These are phyloP conservation scores for Monosporascus sp. DNA, from an alignment of 2,329 filamentous ascomycete species.

Conservation along the genomic window DNA sequence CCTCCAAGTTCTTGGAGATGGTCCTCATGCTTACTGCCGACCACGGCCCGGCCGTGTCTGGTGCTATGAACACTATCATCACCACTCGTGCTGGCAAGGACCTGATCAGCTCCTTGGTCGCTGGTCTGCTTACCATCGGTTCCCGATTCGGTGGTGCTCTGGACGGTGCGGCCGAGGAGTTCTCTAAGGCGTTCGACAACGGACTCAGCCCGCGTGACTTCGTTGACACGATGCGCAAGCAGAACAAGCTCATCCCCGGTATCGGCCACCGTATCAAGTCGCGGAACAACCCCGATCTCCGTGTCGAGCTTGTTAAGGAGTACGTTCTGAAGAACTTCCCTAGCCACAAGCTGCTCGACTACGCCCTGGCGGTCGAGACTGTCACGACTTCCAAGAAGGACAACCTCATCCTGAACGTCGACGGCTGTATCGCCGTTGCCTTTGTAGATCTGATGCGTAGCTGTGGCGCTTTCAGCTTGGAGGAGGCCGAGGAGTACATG, in stretches of 20 bases:
- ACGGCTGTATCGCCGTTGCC: conserved; percentile 96
- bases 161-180: conserved; percentile 96
- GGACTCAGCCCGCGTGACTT: conserved; percentile 97
- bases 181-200: conserved; percentile 97
- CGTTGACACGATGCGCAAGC: conserved; percentile 97
- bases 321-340: conserved; percentile 98
- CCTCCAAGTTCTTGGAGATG: conserved; percentile 99
- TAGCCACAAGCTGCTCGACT: conserved; percentile 96
- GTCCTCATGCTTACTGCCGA: conserved; percentile 99
- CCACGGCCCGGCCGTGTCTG: conserved; percentile 96
- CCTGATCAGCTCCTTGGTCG: conserved; percentile 89
- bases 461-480: conserved; percentile 90
- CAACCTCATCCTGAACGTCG: conserved; percentile 98
- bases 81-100: conserved; percentile 99
- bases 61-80: conserved; percentile 99
- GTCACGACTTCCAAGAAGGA: conserved; percentile 99
- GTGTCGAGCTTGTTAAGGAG: conserved; percentile 99
- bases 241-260: conserved; percentile 99
- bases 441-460: conserved; percentile 97
- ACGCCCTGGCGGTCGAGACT: conserved; percentile 93
- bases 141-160: conserved; percentile 98
- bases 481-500: conserved; percentile 98
- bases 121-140: conserved; percentile 95
- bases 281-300: conserved; percentile 98
- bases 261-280: conserved; percentile 99